Base-by-base conservation (phyloP, 2,329 filamentous ascomycete genomes). In the Paecilomyces dactylethromorphus region DNA sequence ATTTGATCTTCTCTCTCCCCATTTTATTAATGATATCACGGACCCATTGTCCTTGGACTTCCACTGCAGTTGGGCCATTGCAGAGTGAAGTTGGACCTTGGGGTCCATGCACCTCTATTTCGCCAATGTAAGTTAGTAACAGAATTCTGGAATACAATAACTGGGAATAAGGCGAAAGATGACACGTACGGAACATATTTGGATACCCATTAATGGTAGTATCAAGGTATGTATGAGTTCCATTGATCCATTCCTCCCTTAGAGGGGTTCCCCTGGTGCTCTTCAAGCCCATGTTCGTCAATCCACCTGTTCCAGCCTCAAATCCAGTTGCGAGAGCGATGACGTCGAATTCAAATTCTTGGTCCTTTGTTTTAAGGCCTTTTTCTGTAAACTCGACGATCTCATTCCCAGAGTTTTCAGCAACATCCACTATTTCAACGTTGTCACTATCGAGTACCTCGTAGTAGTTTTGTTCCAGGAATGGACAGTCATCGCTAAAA, bases 401-500 rank as follows among this genome's bases (percentile, higher is more conserved):
- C 76, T 78, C 15, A 82, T 62, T 26, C 24, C 24, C 24, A 26
- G 24, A 26, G 5, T 26, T 26, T 5, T 26, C 24, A 26, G 24
- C 24, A 26, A 26, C 24, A 53, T 79, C 71, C 1, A 84, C 72
- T 1, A 84, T 63, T 1, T 76, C 64, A 2, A 84, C 79, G 32
- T 80, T 77, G 0, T 71, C 67, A 18, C 72, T 72, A 60, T 82
- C 77, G 56, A 79, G 75, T 2, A 76, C 71, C 59, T 84, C 81
- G 62, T 79, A 84, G 64, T 81, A 83, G 49, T 72, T 69, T 33
- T 78, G 69, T 61, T 84, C 81, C 0, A 83, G 71, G 0, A 70
- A 75, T 3, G 72, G 73, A 0, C 82, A 76, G 69, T 84, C 86
- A 49, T 78, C 72, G 7, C 82, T 84, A 64, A 83, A 86, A 26